Base-by-base conservation (phyloP, 192 early-diverging fungal genomes). In the Dispira parvispora region DNA sequence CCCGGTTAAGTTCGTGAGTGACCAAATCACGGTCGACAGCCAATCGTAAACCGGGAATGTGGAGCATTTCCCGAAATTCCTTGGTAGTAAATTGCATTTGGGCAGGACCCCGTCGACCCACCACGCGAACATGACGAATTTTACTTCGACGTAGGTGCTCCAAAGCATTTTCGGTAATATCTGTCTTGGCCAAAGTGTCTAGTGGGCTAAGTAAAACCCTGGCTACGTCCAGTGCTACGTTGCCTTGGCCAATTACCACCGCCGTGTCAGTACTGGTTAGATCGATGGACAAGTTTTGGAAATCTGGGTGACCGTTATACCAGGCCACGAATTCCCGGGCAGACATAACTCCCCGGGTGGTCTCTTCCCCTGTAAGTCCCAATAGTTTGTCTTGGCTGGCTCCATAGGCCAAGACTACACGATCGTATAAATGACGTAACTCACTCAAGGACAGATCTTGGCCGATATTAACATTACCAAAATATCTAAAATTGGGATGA, bases 81-180 rank as follows among this genome's bases (percentile, higher is more conserved):
- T 98, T 98, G 16, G 92, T 78, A 0, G 96, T 98, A 70, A 98
- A 95, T 16, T 91, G 76, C 32, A 88, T 89, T 74, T 98, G 90
- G 16, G 91, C 63, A 0, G 92, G 92, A 0, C 96, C 96, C n/a
- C 96, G 83, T 13, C 96, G 76, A 1, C 88, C 94, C 21, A 96
- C 75, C 46, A 98, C 69, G 60, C 86, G 83, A 12, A 98, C 92
- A 70, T 88, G 82, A n/a, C 80, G 72, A 28, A 98, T 77, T 8
- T 68, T 67, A 68, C 85, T 91, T 53, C 77, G 74, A 9, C 78
- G 64, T 53, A 95, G 67, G 3, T 66, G 69, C 27, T 80, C 80
- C 13, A 91, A 63, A 2, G 89, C 92, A 65, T 76, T 75, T 18
- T 79, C 77, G 1, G 92, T 84, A 21, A 96, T 85, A 69, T 98